Percentiles rank a stretch among this genome's conserved stretches.
Conservation (phyloP, 2,329 filamentous ascomycete species). For the Nemania sp. region DNA sequence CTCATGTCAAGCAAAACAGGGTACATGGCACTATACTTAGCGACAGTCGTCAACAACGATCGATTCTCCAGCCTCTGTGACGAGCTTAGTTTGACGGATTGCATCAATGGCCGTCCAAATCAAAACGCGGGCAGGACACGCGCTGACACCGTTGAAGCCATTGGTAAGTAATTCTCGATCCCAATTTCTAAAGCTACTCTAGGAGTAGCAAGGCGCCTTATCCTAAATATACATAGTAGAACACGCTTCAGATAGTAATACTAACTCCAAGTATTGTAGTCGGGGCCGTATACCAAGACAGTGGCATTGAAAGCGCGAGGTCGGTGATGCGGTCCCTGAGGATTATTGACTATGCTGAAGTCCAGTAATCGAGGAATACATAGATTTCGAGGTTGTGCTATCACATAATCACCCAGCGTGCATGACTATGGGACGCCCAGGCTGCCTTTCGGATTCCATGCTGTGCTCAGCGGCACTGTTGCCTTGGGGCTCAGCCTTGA, state of each 20-base stretch:
- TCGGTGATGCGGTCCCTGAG: constrained; percentile 22
- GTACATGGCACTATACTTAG: not conserved
- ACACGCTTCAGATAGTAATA: not conserved
- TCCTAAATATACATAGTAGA: not conserved
- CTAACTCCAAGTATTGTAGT: constrained; percentile 4
- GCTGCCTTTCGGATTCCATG: not conserved
- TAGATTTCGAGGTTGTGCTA: not conserved
- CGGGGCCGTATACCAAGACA: constrained; percentile 31
- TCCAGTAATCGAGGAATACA: not conserved
- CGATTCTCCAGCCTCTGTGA: constrained; percentile 22
- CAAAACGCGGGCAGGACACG: constrained; percentile 11
- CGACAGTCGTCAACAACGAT: constrained; percentile 5
- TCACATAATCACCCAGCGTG: constrained; percentile 6
- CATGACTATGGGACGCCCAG: not conserved
- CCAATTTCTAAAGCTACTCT: not conserved
- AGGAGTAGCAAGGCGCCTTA: not conserved
- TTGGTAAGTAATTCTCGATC: constrained; percentile 11
- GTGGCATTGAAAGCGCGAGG: constrained; percentile 30
- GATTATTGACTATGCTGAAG: constrained; percentile 1
- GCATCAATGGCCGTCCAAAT: constrained; percentile 30
- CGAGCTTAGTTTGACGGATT: constrained; percentile 25
- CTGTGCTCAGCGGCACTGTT: not conserved
- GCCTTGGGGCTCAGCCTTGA: not conserved
- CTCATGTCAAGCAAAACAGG: constrained; percentile 21
- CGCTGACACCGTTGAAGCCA: constrained; percentile 36